Evolutionary conservation across 2,329 filamentous ascomycete species (phyloP).

Genomic region (Aspergillus oerlinghausenensis): DNA sequence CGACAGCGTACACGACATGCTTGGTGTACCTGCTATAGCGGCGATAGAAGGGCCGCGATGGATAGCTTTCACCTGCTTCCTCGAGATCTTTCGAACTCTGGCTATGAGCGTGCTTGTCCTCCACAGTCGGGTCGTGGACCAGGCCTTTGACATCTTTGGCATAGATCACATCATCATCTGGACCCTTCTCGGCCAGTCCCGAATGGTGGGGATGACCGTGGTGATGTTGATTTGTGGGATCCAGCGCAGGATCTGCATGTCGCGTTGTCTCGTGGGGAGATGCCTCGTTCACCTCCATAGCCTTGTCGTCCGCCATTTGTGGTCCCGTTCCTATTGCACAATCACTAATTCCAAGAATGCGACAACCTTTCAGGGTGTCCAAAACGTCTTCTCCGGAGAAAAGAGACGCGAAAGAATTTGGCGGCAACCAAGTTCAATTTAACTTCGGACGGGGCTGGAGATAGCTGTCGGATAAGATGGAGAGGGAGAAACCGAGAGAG

Average conservation of each 20-base stretch:
- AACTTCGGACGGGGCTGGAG: background rate
- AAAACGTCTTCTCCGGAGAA: background rate
- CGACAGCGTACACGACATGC: slow-evolving; percentile 42
- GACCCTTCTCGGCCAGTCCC: slow-evolving; percentile 30
- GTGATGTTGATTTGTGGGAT: slow-evolving; percentile 35
- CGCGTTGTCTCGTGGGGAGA: background rate
- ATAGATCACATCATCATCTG: slow-evolving; percentile 46
- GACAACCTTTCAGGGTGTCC: background rate
- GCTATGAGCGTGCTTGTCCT: slow-evolving; percentile 36
- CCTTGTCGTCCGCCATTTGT: background rate
- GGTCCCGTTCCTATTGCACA: background rate
- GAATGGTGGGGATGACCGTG: slow-evolving; percentile 36
- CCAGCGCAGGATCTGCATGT: slow-evolving; percentile 30
- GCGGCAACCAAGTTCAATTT: background rate
- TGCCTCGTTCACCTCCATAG: background rate
- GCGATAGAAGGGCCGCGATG: slow-evolving; percentile 25
- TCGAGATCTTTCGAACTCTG: slow-evolving; percentile 34
- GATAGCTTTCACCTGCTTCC: slow-evolving; percentile 35
- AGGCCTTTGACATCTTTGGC: slow-evolving; percentile 35
- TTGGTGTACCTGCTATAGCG: slow-evolving; percentile 22
- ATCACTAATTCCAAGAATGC: background rate
- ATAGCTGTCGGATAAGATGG: background rate
- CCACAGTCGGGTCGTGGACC: slow-evolving; percentile 23
- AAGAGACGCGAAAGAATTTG: background rate
- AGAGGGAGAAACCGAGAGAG: background rate